Conservation (phyloP, 2,329 filamentous ascomycete species). For the Paracorniculantispora psalliotae region DNA sequence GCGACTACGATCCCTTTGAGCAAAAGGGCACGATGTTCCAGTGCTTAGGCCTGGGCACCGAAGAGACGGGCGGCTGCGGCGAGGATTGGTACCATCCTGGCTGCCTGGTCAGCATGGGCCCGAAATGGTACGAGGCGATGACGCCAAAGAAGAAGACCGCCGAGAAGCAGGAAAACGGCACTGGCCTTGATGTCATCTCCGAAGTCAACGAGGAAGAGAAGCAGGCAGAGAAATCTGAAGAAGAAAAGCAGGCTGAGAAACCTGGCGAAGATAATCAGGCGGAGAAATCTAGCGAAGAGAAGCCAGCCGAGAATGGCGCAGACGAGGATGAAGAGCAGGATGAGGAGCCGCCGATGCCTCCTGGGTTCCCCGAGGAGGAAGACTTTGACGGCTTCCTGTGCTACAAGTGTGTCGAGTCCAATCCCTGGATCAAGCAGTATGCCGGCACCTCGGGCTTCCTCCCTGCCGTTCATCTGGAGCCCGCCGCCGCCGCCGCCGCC, state of each 20-base stretch:
- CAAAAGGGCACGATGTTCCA: conserved; percentile 99
- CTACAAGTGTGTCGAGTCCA: conserved; percentile 84
- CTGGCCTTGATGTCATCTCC: conserved; percentile 42
- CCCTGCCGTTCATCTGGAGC: conserved; percentile 55
- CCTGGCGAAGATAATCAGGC: conserved; percentile 14
- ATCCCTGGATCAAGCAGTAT: conserved; percentile 90
- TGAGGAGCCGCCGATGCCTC: conserved; percentile 65
- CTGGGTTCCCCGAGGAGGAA: conserved; percentile 83
- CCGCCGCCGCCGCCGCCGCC: background rate
- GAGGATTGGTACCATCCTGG: conserved; percentile 98
- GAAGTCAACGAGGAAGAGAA: conserved; percentile 39
- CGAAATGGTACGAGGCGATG: conserved; percentile 62
- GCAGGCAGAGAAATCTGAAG: conserved; percentile 13
- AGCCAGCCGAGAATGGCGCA: conserved; percentile 41
- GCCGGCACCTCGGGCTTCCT: conserved; percentile 77
- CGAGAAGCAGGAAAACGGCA: conserved; percentile 17
- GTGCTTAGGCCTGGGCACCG: conserved; percentile 77
- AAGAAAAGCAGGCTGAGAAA: no score
- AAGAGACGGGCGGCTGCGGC: conserved; percentile 81
- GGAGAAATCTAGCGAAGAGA: conserved; percentile 16
- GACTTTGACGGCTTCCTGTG: conserved; percentile 88
- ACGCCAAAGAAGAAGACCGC: conserved; percentile 23
- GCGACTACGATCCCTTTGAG: conserved; percentile 80
- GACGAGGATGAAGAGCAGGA: conserved; percentile 37
- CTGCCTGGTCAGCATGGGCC: conserved; percentile 76